Percentiles rank a stretch among this genome's conserved stretches.
phyloP scores from a whole-genome alignment of 73 alveolate genomes.

The Stentor coeruleus region DNA sequence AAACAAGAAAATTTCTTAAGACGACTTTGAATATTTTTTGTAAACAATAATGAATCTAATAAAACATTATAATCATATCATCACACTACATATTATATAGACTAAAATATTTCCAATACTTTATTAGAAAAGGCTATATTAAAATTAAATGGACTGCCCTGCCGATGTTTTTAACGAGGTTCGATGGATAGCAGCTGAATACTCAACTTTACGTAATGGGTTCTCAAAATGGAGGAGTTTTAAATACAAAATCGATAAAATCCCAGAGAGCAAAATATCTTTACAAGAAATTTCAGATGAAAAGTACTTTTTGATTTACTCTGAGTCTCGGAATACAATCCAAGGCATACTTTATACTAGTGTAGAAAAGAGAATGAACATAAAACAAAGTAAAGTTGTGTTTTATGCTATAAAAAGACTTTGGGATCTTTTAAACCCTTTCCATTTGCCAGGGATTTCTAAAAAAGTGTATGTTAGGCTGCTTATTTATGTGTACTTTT shows the following conservation, averaged over 20 bases:
- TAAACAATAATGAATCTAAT: no score
- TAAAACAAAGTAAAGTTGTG: background rate
- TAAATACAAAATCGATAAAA: background rate
- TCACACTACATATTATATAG: no score
- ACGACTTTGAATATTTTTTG: no score
- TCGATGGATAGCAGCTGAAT: background rate
- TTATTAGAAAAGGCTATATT: no score
- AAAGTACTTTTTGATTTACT: background rate
- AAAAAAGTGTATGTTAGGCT: background rate
- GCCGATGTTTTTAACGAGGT: background rate
- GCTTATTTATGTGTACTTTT: background rate
- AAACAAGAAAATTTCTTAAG: no score
- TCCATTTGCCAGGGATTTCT: background rate
- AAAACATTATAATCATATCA: no score
- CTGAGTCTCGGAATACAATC: background rate
- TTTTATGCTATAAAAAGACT: background rate
- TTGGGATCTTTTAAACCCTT: background rate
- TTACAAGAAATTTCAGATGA: background rate
- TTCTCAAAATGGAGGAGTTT: background rate
- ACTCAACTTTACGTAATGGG: background rate
- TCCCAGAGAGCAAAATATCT: background rate
- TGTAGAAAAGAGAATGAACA: background rate
- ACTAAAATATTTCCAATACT: no score
- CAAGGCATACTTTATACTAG: background rate
- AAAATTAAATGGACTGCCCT: background rate